Base-by-base conservation (phyloP, 371 early-diverging fungal species). In the Mucor indicus region DNA sequence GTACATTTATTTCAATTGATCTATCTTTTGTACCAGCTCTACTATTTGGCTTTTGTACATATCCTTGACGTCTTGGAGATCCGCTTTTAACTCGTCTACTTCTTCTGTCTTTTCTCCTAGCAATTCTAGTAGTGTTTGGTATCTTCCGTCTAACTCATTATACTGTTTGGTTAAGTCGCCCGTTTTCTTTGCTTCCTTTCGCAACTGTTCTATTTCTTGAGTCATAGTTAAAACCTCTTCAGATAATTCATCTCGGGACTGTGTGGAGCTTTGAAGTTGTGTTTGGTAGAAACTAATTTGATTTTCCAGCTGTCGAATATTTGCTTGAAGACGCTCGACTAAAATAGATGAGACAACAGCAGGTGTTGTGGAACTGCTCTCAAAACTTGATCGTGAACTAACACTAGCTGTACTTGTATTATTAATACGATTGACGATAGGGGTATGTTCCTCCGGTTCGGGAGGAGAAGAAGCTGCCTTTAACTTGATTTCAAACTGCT, bases 41-140 rank as follows among this genome's bases (percentile, higher is more conserved):
- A 83, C 75, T 17, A 92, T 72, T 67, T 95, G 93, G 32, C 66
- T 72, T 23, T 81, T 70, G 64, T 87, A 93, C 53, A 81, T 81
- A 30, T 74, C 82, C 55, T 87, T 92, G 52, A 93, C 83, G 53
- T 95, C 95, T 2, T 54, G 55, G 35, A 95, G 79, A 62, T 93
- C 93, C 2, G 83, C 85, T 52, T 84, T 74, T 13, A 94, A 66
- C 40, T 95, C 96, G 38, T 86, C 77, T 11, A 91, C 87, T 46
- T 83, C 80, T 55, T 95, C 96, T 12, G 92, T 90, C 54, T 86
- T 83, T 60, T 93, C 94, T 12, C 96, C 96, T 31, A 95, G 62
- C 60, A 95, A 62, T 62, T 91, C 94, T 4, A 95, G 63, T 11
- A 88, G 85, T 4, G 90, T 84, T 38, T 79, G 69, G 53, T 93